A percentile compares a stretch with the other conserved stretches of the same genome.
phyloP scores from a whole-genome alignment of 2,329 filamentous ascomycete species.

The Colletotrichum agaves region DNA sequence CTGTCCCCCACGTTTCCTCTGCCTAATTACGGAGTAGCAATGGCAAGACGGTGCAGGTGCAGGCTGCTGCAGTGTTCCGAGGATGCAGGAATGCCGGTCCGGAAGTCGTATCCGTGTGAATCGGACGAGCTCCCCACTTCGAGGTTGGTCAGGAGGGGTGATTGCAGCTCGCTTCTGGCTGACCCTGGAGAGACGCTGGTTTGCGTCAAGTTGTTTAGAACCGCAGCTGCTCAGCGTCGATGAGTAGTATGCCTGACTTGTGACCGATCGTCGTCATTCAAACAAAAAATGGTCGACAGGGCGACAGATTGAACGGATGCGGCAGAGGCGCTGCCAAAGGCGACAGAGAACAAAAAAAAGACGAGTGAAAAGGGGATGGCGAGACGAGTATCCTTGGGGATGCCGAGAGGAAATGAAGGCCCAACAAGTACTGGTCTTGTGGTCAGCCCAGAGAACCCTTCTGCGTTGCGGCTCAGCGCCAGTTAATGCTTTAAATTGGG shows the following conservation, averaged over 20 bases:
- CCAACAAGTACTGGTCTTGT: conserved; percentile 27
- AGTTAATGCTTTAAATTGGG: conserved; percentile 9
- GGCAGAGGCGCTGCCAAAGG: conserved; percentile 26
- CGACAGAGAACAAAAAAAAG: conserved; percentile 29
- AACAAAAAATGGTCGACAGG: conserved; percentile 26
- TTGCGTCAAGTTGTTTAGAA: conserved; percentile 8
- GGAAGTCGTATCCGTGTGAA: neutral
- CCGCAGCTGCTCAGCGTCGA: neutral
- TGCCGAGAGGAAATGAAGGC: conserved; percentile 20
- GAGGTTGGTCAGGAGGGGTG: conserved; percentile 17
- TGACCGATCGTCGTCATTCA: conserved; percentile 18
- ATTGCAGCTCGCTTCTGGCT: conserved; percentile 6
- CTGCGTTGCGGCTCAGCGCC: conserved; percentile 24
- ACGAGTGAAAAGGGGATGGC: conserved; percentile 16
- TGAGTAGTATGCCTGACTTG: conserved; percentile 9
- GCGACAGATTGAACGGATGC: conserved; percentile 22
- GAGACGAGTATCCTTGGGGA: conserved; percentile 15
- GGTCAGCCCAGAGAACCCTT: conserved; percentile 29
- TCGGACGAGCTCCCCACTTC: conserved; percentile 26
- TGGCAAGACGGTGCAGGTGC: conserved; percentile 8
- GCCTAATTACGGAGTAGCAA: neutral
- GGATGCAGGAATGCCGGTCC: conserved; percentile 1
- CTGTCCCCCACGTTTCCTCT: conserved; percentile 21
- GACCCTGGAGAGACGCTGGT: neutral
- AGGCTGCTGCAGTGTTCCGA: neutral